Evolutionary conservation across 352 stramenopile genomes (phyloP), one percentile per base, ranked within the genome.

Genomic region (Saprolegnia diclina): DNA sequence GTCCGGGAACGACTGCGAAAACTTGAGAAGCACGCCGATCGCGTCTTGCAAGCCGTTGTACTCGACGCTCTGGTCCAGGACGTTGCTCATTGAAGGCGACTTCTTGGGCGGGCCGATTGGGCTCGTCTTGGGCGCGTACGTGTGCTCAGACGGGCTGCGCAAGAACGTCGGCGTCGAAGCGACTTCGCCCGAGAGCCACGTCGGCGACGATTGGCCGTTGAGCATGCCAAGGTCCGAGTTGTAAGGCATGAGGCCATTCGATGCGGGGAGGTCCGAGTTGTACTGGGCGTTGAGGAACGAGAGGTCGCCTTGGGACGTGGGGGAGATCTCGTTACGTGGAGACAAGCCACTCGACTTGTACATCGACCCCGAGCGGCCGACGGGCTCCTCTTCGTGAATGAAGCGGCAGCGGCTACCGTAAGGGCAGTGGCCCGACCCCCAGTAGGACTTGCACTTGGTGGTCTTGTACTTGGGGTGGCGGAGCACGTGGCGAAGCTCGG

Each of bases 381-480:
- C 76, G 3, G 72, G 77, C 56, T 78, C 56, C 44, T 88, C 75
- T 10, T 75, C 74, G 76, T 96, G 89, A 50, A 96, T 94, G 71
- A 96, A 96, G 48, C 89, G 85, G 71, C 89, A 96, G 24, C 89
- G 85, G 10, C 79, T 88, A 64, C 87, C 89, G 72, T 96, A 96
- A 77, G 90, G 89, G 75, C 89, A 96, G 56, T 83, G 83, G 37
- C 89, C 89, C 6, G 89, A 95, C 22, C 78, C 81, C 66, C 91
- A 52, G 71, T 91, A 96, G 42, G 85, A 87, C 75, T 95, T 95
- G 81, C 89, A 96, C 19, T 87, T 87, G 37, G 87, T 92, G 16
- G 89, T 96, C 79, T 96, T 96, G 84, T 96, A 96, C 76, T 95
- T 94, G 44, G 89, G 89, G 75, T 96, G 89, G 48, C 88, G 86